Percentiles rank a stretch among this genome's conserved stretches.
These are phyloP conservation scores for Sugiyamaella paludigena DNA, from an alignment of 1,139 yeast genomes.

Conservation along the genomic window DNA sequence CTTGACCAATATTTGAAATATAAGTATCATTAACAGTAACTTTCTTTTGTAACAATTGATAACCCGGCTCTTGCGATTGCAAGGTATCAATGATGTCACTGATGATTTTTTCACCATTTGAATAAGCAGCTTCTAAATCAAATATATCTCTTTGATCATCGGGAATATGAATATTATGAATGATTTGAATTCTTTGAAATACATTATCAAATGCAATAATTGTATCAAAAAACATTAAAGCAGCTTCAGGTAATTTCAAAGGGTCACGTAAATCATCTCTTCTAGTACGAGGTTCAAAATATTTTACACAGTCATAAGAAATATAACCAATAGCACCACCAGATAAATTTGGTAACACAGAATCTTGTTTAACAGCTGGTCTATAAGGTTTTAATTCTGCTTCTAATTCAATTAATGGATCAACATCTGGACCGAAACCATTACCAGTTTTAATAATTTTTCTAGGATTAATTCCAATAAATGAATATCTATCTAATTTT, in stretches of 20 bases:
- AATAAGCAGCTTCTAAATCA: constrained; percentile 50
- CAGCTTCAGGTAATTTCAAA: constrained; percentile 83
- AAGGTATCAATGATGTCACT: constrained; percentile 54
- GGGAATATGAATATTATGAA: constrained; percentile 64
- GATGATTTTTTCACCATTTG: constrained; percentile 56
- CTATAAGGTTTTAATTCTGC: constrained; percentile 60
- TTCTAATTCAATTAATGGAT: constrained; percentile 76
- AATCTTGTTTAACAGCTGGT: constrained; percentile 64
- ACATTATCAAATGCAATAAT: constrained; percentile 92
- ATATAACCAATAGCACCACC: constrained; percentile 98
- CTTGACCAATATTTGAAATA: constrained; percentile 86
- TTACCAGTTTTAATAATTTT: constrained; percentile 77
- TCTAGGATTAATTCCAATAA: constrained; percentile 82
- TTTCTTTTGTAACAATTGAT: constrained; percentile 67
- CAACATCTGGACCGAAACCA: constrained; percentile 57
- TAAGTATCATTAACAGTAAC: constrained; percentile 56
- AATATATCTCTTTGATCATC: constrained; percentile 36
- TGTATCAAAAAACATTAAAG: constrained; percentile 81
- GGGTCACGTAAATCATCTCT: constrained; percentile 69
- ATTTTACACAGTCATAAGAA: constrained; percentile 93
- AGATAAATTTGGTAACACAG: constrained; percentile 60
- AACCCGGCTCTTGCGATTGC: constrained; percentile 42
- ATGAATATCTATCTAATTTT: constrained; percentile 83
- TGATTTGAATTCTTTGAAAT: constrained; percentile 85
- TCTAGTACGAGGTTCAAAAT: constrained; percentile 88